Conservation (phyloP, 164 flowering plant species). For the Vitis cinerea region DNA sequence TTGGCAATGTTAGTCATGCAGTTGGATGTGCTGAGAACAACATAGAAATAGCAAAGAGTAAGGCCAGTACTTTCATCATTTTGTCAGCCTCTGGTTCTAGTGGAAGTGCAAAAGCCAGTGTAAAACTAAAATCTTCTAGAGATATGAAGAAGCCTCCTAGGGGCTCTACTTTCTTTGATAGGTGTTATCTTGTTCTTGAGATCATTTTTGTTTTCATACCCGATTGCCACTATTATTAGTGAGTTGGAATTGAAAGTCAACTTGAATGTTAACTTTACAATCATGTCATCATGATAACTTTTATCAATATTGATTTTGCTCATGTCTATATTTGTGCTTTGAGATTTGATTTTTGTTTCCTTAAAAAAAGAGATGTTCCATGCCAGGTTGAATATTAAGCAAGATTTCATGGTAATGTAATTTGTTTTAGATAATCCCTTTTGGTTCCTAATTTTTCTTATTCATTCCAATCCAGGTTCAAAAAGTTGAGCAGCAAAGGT, state of each 20-base stretch:
- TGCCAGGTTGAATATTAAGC: too few relatives aligned
- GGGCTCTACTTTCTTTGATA: conserved; percentile 72
- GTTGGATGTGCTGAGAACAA: conserved; percentile 14
- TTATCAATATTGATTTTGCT: too few relatives aligned
- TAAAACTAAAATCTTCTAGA: conserved; percentile 32
- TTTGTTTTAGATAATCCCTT: not conserved
- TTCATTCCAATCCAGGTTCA: not conserved
- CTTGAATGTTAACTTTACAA: not conserved
- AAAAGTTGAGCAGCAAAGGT: too few relatives aligned
- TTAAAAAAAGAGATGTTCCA: not conserved
- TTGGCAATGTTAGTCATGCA: conserved; percentile 20
- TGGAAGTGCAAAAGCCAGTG: conserved; percentile 16
- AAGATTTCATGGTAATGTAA: not conserved
- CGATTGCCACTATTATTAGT: not conserved
- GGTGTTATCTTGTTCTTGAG: conserved; percentile 37
- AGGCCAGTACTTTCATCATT: conserved; percentile 12
- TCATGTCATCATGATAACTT: too few relatives aligned
- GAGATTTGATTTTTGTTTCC: too few relatives aligned
- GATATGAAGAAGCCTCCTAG: conserved; percentile 39
- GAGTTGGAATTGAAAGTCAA: not conserved
- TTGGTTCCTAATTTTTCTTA: not conserved
- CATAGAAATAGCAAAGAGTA: conserved; percentile 10
- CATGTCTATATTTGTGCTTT: too few relatives aligned
- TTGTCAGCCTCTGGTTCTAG: conserved; percentile 21
- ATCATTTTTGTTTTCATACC: not conserved